Evolutionary conservation across 352 stramenopile species (phyloP), one percentile per base, ranked within the genome.

Genomic region (Phytophthora rubi): DNA sequence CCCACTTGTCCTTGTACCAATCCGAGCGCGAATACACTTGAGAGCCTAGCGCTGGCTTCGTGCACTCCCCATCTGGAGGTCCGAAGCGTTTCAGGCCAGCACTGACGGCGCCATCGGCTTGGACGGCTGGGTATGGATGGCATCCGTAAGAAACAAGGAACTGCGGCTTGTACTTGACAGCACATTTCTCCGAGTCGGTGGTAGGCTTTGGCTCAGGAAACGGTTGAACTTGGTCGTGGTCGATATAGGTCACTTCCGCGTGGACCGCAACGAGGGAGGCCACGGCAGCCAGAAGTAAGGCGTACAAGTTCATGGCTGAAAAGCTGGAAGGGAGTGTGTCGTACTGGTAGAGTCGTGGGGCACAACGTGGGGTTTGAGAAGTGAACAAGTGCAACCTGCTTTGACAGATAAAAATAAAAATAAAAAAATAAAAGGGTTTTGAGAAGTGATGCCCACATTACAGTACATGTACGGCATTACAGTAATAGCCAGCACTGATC

Each of bases 131-230:
- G 47, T 65, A 57, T 18, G 58, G 58, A 15, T 65, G 30, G 6
- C 58, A 65, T 6, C 58, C 58, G 47, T 65, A 56, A 9, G 44
- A 51, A 6, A 65, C 53, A 4, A 53, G 15, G 15, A 62, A 39
- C 15, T 56, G 47, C 21, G 45, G 44, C 18, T 55, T 65, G 58
- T 51, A 65, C 47, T 65, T 57, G 58, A 57, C 21, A 2, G 58
- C 58, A 15, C 45, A 32, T 32, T 57, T 65, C 4, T 65, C 42
- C 4, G 45, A 53, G 4, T 52, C 55, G 15, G 26, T 62, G 21
- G 26, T 53, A 4, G 55, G 55, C 30, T 44, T 15, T 4, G 23
- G 37, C 7, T 62, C 39, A 12, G 37, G 23, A 23, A 62, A 62
- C 16, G 55, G 55, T 16, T 53, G 18, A 2, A 53, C 47, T 53